A percentile compares a stretch with the other conserved stretches of the same genome.
Evolutionary conservation across 176 grass and related monocot species (phyloP).

Genomic region (Paspalum notatum): DNA sequence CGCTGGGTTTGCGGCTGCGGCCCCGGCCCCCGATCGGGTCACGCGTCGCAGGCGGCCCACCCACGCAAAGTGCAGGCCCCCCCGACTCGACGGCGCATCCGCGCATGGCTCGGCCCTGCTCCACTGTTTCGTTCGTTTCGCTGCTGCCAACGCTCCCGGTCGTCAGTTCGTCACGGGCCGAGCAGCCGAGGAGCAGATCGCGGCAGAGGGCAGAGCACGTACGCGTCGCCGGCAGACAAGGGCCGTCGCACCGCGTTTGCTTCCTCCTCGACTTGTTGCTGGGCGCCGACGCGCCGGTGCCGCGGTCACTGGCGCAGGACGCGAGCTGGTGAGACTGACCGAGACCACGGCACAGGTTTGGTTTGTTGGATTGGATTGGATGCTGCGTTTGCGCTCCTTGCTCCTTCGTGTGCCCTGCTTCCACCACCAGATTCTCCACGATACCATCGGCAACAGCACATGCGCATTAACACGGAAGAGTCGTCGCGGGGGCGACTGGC

Average conservation of each 20-base stretch:
- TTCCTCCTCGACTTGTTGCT: neutral
- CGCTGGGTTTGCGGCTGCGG: neutral
- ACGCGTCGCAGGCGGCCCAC: too few species aligned
- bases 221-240: neutral
- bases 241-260: neutral
- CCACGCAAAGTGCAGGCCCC: too few species aligned
- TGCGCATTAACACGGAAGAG: neutral
- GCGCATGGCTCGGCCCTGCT: neutral
- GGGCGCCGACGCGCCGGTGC: too few species aligned
- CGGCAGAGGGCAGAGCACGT: neutral
- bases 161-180: too few species aligned
- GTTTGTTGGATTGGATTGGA: too few species aligned
- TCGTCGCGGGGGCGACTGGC: neutral
- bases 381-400: neutral
- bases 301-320: neutral
- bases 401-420: neutral
- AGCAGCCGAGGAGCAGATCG: neutral
- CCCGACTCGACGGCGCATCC: too few species aligned
- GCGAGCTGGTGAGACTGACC: neutral
- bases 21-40: neutral
- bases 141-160: too few species aligned
- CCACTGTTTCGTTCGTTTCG: neutral
- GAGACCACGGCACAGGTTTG: neutral
- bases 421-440: neutral
- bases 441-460: neutral